Evolutionary conservation across 345 rosid genomes (phyloP).

Genomic region (Kernera saxatilis): DNA sequence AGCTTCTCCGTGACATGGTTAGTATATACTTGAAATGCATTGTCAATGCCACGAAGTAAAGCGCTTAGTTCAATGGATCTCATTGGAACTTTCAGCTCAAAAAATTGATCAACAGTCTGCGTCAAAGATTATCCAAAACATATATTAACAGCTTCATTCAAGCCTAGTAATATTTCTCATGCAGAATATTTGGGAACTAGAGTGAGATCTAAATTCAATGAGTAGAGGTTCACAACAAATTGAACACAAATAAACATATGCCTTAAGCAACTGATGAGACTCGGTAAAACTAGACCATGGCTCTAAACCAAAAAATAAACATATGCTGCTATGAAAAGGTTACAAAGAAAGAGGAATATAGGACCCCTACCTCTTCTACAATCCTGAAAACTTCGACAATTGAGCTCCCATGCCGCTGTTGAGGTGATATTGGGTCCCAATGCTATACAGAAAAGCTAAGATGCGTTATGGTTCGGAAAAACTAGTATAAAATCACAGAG

Average conservation of each 20-base stretch:
- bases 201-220: neutral
- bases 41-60: slow-evolving; percentile 78
- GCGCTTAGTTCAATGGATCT: slow-evolving; percentile 67
- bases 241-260: neutral
- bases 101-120: slow-evolving; percentile 98
- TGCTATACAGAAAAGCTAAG: slow-evolving; percentile 39
- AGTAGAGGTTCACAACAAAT: neutral
- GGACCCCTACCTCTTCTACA: slow-evolving; percentile 80
- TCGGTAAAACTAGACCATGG: neutral
- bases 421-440: slow-evolving; percentile 95
- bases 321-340: neutral
- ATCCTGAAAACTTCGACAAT: slow-evolving; percentile 93
- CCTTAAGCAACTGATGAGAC: neutral
- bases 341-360: neutral
- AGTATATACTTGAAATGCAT: slow-evolving; percentile 88
- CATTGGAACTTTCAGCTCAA: slow-evolving; percentile 86
- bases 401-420: slow-evolving; percentile 91
- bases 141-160: neutral
- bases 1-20: slow-evolving; percentile 70
- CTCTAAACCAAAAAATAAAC: neutral
- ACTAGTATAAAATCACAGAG: neutral
- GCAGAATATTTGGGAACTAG: neutral
- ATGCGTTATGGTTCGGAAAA: neutral
- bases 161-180: neutral
- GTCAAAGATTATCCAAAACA: slow-evolving; percentile 23